A percentile compares a stretch with the other conserved stretches of the same genome.
Conservation (phyloP, 371 early-diverging fungal genomes). For the Mortierella sp. region DNA sequence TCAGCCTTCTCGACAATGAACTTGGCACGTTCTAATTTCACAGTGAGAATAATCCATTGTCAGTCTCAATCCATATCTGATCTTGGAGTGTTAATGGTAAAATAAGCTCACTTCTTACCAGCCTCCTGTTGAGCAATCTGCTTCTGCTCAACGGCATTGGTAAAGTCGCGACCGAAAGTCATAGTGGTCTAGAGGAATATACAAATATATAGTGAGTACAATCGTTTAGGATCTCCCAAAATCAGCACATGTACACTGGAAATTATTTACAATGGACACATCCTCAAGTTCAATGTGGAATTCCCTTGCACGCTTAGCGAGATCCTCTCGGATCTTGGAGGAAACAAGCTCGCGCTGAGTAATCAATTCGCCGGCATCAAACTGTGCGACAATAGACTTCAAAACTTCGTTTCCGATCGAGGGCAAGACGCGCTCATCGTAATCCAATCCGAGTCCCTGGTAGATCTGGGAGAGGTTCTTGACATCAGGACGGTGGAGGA, state of each 20-base stretch:
- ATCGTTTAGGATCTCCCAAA: constrained; percentile 1
- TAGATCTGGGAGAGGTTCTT: constrained; percentile 86
- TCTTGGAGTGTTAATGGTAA: neutral
- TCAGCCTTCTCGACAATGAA: constrained; percentile 81
- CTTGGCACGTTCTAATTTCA: constrained; percentile 50
- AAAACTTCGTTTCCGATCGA: constrained; percentile 99
- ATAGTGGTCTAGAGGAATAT: constrained; percentile 61
- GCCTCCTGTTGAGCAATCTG: constrained; percentile 98
- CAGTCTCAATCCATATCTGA: constrained; percentile 1
- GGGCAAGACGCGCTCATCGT: constrained; percentile 98
- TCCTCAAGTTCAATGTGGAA: constrained; percentile 97
- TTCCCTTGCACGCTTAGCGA: constrained; percentile 93
- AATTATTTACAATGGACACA: constrained; percentile 89
- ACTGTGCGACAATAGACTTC: constrained; percentile 99
- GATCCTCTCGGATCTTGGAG: constrained; percentile 92
- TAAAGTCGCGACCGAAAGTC: constrained; percentile 92
- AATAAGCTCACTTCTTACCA: constrained; percentile 80
- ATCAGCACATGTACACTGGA: neutral
- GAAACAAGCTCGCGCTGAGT: constrained; percentile 98
- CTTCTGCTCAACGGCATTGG: constrained; percentile 82
- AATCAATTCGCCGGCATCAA: constrained; percentile 97
- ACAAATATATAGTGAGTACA: neutral
- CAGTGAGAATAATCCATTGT: neutral
- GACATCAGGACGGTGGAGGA: constrained; percentile 93
- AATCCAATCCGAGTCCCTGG: constrained; percentile 94